Base-by-base conservation (phyloP, 768 basidiomycete species). In the Pulveroboletus sp. region DNA sequence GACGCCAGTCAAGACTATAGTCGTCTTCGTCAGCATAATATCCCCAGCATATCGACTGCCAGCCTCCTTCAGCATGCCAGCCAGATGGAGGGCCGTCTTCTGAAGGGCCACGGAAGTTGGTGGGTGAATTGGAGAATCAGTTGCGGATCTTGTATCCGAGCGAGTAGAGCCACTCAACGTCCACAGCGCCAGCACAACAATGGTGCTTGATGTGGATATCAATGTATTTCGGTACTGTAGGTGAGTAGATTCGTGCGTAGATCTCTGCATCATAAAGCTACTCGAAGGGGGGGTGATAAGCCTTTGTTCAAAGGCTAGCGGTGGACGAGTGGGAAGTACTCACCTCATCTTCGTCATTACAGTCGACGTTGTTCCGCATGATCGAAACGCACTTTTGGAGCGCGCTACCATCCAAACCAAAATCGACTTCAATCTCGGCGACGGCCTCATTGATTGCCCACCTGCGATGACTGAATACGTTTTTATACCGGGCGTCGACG, bases 161-260 rank as follows among this genome's bases (percentile, higher is more conserved):
- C 4, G 49, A 51, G 47, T 55, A 62, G 26, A 11, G 17, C 55
- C 48, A 53, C 24, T 62, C 43, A n/a, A n/a, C n/a, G n/a, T n/a
- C n/a, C n/a, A n/a, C n/a, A n/a, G n/a, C n/a, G n/a, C n/a, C n/a
- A n/a, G n/a, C n/a, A 16, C 43, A 53, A 27, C 37, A 43, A 17
- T 52, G 22, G 34, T 58, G 55, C 31, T 49, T 48, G 32, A 60
- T 17, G n/a, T 56, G 58, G 12, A 56, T 49, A 19, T 56, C 58
- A 30, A 59, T 43, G 41, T 48, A 60, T 23, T 43, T 48, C 4
- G 59, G 51, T 14, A 49, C 20, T 2, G 53, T 27, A 0, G 40
- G 51, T 1, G 55, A 60, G 32, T 49, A 49, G 32, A 56, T 43
- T 23, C 46, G 45, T 19, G 40, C 39, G 4, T 20, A n/a, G 0